Base-by-base conservation (phyloP, 1,284 basidiomycete species). In the Trametes versicolor region DNA sequence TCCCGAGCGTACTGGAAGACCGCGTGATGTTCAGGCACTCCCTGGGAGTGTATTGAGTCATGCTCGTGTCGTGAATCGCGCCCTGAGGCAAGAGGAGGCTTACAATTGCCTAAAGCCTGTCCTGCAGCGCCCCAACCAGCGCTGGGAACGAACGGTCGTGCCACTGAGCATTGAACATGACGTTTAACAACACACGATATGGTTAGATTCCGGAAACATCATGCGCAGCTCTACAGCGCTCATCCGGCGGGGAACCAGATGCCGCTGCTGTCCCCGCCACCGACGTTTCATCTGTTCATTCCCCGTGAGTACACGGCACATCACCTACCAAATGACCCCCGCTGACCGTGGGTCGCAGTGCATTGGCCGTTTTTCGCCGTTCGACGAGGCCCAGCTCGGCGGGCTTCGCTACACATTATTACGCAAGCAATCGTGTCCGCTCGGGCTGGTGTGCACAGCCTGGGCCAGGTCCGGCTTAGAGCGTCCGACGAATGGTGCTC, bases 401-500 rank as follows among this genome's bases (percentile, higher is more conserved):
- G 32, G 32, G 27, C 7, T 10, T 36, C 9, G 6, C 2, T 23
- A n/a, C 27, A 21, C 25, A 7, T 34, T 48, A 32, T 36, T 37
- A 23, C 45, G 43, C 43, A 32, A 36, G 32, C 32, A 8, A 48
- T 48, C 43, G 43, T 23, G 23, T 17, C 32, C 55, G 55, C 45
- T 32, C 8, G 45, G 39, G 10, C 55, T 39, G 47, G 34, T 37
- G 13, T n/a, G 47, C 57, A 58, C 57, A 27, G 47, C 57, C 45
- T 49, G 57, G 57, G 34, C 57, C 47, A 58, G 57, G 47, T 58
- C 34, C 57, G 47, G 57, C 57, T 49, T n/a, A 29, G 34, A 58
- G 37, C 56, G 56, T n/a, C 45, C 56, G 34, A 6, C 29, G 34
- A 23, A 32, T 58, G 15, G 32, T 32, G 56, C 56, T 49, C 27